phyloP scores from a whole-genome alignment of 2,329 filamentous ascomycete species.

The Trichoderma atroviride region DNA sequence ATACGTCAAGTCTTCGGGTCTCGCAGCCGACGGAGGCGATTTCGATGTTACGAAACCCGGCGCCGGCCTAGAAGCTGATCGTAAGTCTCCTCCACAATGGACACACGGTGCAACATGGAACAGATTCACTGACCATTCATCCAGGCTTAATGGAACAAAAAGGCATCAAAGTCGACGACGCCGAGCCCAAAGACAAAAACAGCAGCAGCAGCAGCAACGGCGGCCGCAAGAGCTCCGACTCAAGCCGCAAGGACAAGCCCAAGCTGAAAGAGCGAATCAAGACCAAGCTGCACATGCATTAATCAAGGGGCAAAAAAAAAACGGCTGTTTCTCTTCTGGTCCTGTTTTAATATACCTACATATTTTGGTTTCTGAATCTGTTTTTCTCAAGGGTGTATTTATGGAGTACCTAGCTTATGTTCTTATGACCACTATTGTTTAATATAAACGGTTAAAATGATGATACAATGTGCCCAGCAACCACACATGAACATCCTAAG shows the following conservation, averaged over 20 bases:
- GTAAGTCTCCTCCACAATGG: slow-evolving; percentile 46
- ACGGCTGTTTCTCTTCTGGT: not conserved
- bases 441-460: not conserved
- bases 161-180: slow-evolving; percentile 32
- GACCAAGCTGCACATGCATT: slow-evolving; percentile 64
- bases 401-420: not conserved
- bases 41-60: slow-evolving; percentile 67
- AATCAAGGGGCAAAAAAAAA: slow-evolving; percentile 5
- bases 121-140: not conserved
- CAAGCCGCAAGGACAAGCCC: slow-evolving; percentile 46
- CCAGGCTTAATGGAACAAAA: slow-evolving; percentile 42
- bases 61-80: slow-evolving; percentile 67
- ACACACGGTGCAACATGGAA: not conserved
- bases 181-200: not conserved
- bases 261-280: slow-evolving; percentile 67
- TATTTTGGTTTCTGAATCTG: not conserved
- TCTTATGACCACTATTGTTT: not conserved
- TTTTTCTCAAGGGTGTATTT: not conserved
- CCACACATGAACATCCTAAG: not conserved
- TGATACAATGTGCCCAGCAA: not conserved
- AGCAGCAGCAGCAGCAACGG: not conserved
- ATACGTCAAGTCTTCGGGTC: slow-evolving; percentile 59
- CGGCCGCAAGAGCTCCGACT: slow-evolving; percentile 15
- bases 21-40: slow-evolving; percentile 66
- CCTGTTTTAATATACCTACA: not conserved